These are phyloP conservation scores for Daldinia loculata DNA, from an alignment of 495 filamentous ascomycete genomes.

Conservation along the genomic window DNA sequence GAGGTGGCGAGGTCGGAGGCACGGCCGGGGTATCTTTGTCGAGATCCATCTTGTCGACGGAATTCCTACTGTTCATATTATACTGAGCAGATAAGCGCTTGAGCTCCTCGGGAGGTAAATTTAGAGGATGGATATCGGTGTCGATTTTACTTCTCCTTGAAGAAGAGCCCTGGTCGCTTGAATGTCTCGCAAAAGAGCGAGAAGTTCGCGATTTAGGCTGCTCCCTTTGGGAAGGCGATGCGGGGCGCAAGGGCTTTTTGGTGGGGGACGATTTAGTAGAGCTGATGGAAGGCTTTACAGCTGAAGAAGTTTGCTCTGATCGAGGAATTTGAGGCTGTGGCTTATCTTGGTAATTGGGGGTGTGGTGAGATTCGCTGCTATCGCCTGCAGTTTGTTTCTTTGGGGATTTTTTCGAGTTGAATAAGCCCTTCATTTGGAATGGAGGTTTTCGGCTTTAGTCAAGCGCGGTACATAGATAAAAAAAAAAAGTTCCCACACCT, in stretches of 20 bases:
- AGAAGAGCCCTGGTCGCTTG: constrained; percentile 49
- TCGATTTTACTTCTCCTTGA: constrained; percentile 64
- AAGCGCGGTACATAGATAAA: constrained; percentile 23
- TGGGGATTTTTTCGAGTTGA: constrained; percentile 62
- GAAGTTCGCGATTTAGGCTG: constrained; percentile 49
- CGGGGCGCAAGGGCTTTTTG: constrained; percentile 42
- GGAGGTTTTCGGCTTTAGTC: constrained; percentile 25
- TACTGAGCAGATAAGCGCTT: constrained; percentile 75
- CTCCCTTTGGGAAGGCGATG: constrained; percentile 44
- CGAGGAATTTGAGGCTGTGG: constrained; percentile 42
- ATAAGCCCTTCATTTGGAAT: constrained; percentile 62
- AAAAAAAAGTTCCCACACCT: constrained; percentile 34
- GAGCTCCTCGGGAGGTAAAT: constrained; percentile 85
- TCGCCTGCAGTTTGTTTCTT: constrained; percentile 60
- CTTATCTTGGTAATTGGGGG: constrained; percentile 40
- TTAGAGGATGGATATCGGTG: constrained; percentile 80
- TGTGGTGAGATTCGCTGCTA: constrained; percentile 48
- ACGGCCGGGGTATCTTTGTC: constrained; percentile 71
- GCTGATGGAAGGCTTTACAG: constrained; percentile 39
- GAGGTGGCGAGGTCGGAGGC: constrained; percentile 55
- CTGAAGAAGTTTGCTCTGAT: constrained; percentile 41
- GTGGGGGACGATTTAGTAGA: constrained; percentile 36
- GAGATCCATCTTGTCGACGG: constrained; percentile 74
- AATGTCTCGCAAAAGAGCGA: constrained; percentile 52
- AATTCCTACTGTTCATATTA: constrained; percentile 71